Base-by-base conservation (phyloP, 345 rosid genomes). In the Raphanus raphanistrum region DNA sequence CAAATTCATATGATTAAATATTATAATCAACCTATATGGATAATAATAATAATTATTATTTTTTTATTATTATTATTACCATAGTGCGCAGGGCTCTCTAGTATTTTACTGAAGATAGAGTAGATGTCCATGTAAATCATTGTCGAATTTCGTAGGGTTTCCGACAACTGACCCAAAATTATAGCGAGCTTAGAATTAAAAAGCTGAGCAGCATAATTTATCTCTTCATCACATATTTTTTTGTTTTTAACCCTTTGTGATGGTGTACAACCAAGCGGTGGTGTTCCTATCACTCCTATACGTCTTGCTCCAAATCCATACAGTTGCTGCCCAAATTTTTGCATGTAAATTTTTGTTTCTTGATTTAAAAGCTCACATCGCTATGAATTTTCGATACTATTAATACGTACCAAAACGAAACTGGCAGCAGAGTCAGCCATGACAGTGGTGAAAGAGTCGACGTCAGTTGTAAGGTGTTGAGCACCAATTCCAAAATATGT, bases 231-330 rank as follows among this genome's bases (percentile, higher is more conserved):
- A 80, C 82, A 68, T 86, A 86, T 0, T 43, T 45, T 78, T 88
- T 84, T 64, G 94, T 93, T 2, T 66, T 73, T 0, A 83, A 4
- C 1, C 82, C 93, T 85, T 58, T 87, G 92, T 2, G 84, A 71
- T 28, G 97, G 94, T 57, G 85, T 33, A 48, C 97, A 90, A 13
- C 98, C 97, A 8, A 90, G 60, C 29, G 90, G 89, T 3, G 91
- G 87, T 74, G 83, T 26, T 58, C 90, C 73, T 0, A 88, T 0
- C 5, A 88, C 82, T 52, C 74, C 90, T 13, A 90, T 85, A 31
- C 82, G 90, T 66, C 88, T 84, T 27, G 88, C 93, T 71, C 97
- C 97, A 0, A 84, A 5, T 52, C 70, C 79, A 60, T 85, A 74
- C 0, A 91, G 83, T 31, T 84, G 90, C 93, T 90, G 79, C 65